Base-by-base conservation (phyloP, 805 yeast species). In the Myxozyma monticola region DNA sequence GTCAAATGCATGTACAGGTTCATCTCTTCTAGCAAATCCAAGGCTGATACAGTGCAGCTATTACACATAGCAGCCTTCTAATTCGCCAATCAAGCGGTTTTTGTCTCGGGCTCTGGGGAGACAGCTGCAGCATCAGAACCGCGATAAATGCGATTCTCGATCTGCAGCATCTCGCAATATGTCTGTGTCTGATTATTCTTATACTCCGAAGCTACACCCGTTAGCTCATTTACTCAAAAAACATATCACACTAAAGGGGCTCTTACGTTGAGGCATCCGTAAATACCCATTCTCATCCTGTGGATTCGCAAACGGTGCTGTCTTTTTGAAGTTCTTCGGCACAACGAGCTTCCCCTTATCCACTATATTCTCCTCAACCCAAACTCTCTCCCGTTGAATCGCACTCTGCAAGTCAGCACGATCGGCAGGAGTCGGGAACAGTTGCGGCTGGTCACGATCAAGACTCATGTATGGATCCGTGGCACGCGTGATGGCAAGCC, bases 401-500 rank as follows among this genome's bases (percentile, higher is more conserved):
- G 36, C 17, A 15, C 29, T 26, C 25, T 33, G 14, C 10, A 62
- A 37, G 2, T 36, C 51, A n/a, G 44, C 48, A 17, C 40, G 43
- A 10, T 34, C 37, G 14, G 42, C 48, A 14, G 48, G 22, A 10
- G 45, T 21, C 22, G 47, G 17, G 37, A 56, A 44, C 4, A 37
- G 37, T 20, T 50, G 15, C 8, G 42, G 29, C 26, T 31, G 43
- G 5, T 41, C 36, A 14, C 43, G 24, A 6, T 54, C 52, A 15
- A 44, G 30, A 20, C 46, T 34, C 33, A 56, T 59, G 37, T 54
- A 64, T 12, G 56, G 41, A 43, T 62, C 45, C 48, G 59, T 54
- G 14, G 62, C 65, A 29, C 65, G 48, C 1, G 64, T 58, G 14
- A 69, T 65, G 4, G 71, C 68, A 10, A 68, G 60, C 72, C 72